Conservation (phyloP, 495 filamentous ascomycete genomes). For the Sporormia fimetaria region DNA sequence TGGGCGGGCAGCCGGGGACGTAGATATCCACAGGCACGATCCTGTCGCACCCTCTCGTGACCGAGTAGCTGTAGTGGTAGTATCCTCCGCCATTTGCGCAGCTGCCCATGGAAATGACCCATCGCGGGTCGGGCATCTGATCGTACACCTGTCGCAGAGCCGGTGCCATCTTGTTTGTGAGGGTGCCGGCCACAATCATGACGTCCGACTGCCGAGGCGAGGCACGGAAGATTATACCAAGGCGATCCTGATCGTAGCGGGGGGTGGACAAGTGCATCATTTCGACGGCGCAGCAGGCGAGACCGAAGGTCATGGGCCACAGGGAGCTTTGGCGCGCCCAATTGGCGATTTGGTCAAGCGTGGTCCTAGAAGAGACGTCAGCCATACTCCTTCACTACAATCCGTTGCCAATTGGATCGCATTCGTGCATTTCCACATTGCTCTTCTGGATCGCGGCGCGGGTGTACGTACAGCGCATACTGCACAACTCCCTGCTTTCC, state of each 20-base stretch:
- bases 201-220: slow-evolving; percentile 92
- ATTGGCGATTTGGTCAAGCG: slow-evolving; percentile 83
- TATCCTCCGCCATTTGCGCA: slow-evolving; percentile 92
- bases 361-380: slow-evolving; percentile 48
- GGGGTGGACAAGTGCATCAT: slow-evolving; percentile 98
- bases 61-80: slow-evolving; percentile 88
- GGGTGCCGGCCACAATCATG: slow-evolving; percentile 93
- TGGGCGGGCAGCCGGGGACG: slow-evolving; percentile 86
- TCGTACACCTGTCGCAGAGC: slow-evolving; percentile 92
- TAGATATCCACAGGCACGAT: slow-evolving; percentile 90
- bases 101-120: slow-evolving; percentile 85
- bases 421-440: background rate
- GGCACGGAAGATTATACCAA: slow-evolving; percentile 95
- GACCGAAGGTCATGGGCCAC: slow-evolving; percentile 97
- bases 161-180: slow-evolving; percentile 98
- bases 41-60: slow-evolving; percentile 76
- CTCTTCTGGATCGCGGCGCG: background rate
- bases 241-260: slow-evolving; percentile 89
- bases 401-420: no score
- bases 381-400: slow-evolving; percentile 2
- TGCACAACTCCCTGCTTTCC: slow-evolving; percentile 89
- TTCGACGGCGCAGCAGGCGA: slow-evolving; percentile 92
- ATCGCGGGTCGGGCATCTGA: slow-evolving; percentile 92
- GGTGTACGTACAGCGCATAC: slow-evolving; percentile 72
- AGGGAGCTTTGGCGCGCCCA: slow-evolving; percentile 89